These are phyloP conservation scores for Colletotrichum brevisporum DNA, from an alignment of 2,329 filamentous ascomycete species.

Conservation along the genomic window DNA sequence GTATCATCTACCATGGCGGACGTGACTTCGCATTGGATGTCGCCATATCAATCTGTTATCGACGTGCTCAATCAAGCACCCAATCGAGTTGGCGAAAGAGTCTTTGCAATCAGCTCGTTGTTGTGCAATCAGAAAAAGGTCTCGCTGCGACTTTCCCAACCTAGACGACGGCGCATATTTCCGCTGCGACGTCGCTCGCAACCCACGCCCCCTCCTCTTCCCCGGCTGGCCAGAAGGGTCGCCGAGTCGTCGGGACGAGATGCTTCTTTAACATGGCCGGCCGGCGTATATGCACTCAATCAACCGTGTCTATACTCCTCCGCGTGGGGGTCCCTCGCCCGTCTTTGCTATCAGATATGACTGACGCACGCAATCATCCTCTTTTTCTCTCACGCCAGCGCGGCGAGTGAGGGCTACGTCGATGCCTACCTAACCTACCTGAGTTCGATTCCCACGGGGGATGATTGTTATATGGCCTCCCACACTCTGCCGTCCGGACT, in stretches of 20 bases:
- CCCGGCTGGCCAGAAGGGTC: slow-evolving; percentile 10
- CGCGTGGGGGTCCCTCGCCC: slow-evolving; percentile 28
- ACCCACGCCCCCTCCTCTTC: not conserved
- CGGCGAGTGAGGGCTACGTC: slow-evolving; percentile 28
- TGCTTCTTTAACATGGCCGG: not conserved
- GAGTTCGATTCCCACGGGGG: not conserved
- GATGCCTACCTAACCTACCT: slow-evolving; percentile 8
- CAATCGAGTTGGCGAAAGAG: slow-evolving; percentile 9
- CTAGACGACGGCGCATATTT: slow-evolving; percentile 8
- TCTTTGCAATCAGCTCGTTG: slow-evolving; percentile 7
- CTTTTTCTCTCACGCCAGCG: slow-evolving; percentile 7
- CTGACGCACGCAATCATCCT: slow-evolving; percentile 14
- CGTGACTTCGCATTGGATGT: not conserved
- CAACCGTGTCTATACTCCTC: not conserved
- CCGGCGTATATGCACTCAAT: slow-evolving; percentile 25
- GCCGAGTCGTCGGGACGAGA: slow-evolving; percentile 8
- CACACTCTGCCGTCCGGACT: slow-evolving; percentile 7
- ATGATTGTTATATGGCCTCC: not conserved
- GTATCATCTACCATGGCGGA: not conserved
- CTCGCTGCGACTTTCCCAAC: slow-evolving; percentile 28
- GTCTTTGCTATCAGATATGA: slow-evolving; percentile 3
- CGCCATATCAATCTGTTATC: slow-evolving; percentile 6
- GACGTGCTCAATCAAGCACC: slow-evolving; percentile 7
- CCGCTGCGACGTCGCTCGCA: slow-evolving; percentile 4
- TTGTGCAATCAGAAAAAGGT: slow-evolving; percentile 8